Evolutionary conservation across 306 rosid genomes (phyloP), one percentile per base, ranked within the genome.

Genomic region (Sphenostylis stenocarpa): DNA sequence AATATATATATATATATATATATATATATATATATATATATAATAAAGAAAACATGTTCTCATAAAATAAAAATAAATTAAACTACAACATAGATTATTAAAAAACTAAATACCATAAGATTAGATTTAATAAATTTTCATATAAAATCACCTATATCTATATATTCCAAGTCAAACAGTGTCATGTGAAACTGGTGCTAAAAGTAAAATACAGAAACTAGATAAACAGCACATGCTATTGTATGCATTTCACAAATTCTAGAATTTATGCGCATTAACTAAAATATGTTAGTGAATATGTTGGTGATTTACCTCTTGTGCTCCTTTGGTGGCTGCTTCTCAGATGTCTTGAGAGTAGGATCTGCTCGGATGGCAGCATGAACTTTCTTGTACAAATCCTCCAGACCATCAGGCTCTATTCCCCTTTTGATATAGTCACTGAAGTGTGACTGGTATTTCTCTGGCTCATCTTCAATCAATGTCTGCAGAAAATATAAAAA

Each of bases 281-380:
- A 9, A 20, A 11, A 47, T 1, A 23, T 31, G 14, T n/a, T n/a
- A n/a, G n/a, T n/a, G n/a, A n/a, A n/a, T n/a, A n/a, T n/a, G n/a
- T n/a, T n/a, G n/a, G n/a, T 36, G 14, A 11, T 15, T 66, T 78
- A 89, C 97, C 95, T 88, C 88, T 91, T 89, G 79, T 85, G 98
- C 6, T 87, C 79, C 52, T 85, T 86, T 0, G 90, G 97, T 17
- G 89, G 87, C 47, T 84, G 85, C 76, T 91, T 91, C 60, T 64
- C 86, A 1, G 88, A 68, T 34, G 83, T 91, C 87, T 86, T 89
- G 1, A 15, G 0, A 0, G 56, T 0, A 4, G 98, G 97, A 67
- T 88, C 87, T 0, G 95, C 89, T 5, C 97, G 91, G 47, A 94
- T 94, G 36, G 97, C 93, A 3, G 97, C 95, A 78, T 94, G 96